A percentile compares a stretch with the other conserved stretches of the same genome.
Conservation (phyloP, 2,329 filamentous ascomycete genomes). For the Zasmidium angulare region DNA sequence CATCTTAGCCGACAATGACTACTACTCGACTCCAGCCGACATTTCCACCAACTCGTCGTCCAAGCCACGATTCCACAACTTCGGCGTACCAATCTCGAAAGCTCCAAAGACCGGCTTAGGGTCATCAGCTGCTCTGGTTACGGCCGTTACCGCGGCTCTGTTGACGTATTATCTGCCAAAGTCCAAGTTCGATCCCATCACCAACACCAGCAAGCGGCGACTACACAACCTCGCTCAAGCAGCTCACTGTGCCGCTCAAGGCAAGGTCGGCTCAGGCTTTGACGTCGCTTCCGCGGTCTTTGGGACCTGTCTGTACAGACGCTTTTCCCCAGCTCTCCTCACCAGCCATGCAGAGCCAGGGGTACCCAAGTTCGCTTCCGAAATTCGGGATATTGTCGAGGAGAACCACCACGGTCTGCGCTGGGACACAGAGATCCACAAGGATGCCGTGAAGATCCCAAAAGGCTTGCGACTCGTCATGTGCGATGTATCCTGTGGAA, state of each 20-base stretch:
- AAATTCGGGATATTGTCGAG: conserved; percentile 67
- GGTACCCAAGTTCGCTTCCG: conserved; percentile 63
- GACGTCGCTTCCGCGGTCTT: conserved; percentile 92
- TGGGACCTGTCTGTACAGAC: conserved; percentile 83
- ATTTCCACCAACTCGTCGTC: conserved; percentile 25
- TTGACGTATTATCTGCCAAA: conserved; percentile 71
- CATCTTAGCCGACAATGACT: conserved; percentile 92
- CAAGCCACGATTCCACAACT: conserved; percentile 66
- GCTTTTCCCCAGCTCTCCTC: conserved; percentile 83
- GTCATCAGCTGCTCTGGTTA: conserved; percentile 91
- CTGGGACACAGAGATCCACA: conserved; percentile 80
- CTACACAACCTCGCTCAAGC: conserved; percentile 94
- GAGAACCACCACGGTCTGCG: conserved; percentile 46
- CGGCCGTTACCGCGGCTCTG: conserved; percentile 75
- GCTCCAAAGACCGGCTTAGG: conserved; percentile 96
- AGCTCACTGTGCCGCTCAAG: conserved; percentile 91
- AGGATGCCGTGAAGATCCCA: conserved; percentile 70
- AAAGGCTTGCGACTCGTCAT: conserved; percentile 75
- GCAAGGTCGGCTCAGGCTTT: conserved; percentile 94
- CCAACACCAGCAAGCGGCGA: conserved; percentile 55
- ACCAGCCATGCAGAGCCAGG: conserved; percentile 66
- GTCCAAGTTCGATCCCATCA: conserved; percentile 56
- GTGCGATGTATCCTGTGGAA: conserved; percentile 95
- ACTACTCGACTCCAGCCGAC: conserved; percentile 74
- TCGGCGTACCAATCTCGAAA: conserved; percentile 69